Evolutionary conservation across 257 asterid species (phyloP), one percentile per base, ranked within the genome.

Genomic region (Ajuga chamaepitys): DNA sequence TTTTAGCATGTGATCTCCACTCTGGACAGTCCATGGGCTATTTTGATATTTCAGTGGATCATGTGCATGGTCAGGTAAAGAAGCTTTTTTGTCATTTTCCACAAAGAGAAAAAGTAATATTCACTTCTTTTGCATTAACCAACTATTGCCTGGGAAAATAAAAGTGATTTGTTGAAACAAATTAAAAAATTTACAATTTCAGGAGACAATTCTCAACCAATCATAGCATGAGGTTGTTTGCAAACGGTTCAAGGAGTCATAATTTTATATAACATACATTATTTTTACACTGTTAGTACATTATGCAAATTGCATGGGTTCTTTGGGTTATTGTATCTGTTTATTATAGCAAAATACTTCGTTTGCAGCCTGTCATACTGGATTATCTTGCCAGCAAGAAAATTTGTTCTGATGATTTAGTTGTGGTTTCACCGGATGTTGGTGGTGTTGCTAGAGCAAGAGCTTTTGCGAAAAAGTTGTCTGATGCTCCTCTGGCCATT

Each of bases 391-490:
- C 95, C 75, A 87, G 95, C 82, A 87, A 87, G 85, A 83, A 65
- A 45, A 83, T 85, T 73, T 72, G 76, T 66, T 79, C 87, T 24
- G 88, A 85, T 73, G 93, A 85, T 73, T 75, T 85, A 79, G 86
- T 85, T 50, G 95, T 87, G 75, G 95, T 87, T 66, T 87, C 95
- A 51, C 95, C 95, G 6, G 95, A 87, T 76, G 95, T 87, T 71
- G 95, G 95, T 37, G 95, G 95, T 50, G 95, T 87, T 70, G 88
- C 95, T 68, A 80, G 95, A 70, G 95, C 95, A 65, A 80, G 95
- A 74, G 89, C 93, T 55, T 87, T 87, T 75, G 95, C 95, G 59
- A 87, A 87, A 67, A 87, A 87, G 74, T 71, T 87, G 64, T 87
- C 95, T 40, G 95, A 87, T 83, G 95, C 93, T 66, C 95, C 93